Evolutionary conservation across 768 basidiomycete species (phyloP), one percentile per base, ranked within the genome.

Genomic region (Kwoniella heveanensis): DNA sequence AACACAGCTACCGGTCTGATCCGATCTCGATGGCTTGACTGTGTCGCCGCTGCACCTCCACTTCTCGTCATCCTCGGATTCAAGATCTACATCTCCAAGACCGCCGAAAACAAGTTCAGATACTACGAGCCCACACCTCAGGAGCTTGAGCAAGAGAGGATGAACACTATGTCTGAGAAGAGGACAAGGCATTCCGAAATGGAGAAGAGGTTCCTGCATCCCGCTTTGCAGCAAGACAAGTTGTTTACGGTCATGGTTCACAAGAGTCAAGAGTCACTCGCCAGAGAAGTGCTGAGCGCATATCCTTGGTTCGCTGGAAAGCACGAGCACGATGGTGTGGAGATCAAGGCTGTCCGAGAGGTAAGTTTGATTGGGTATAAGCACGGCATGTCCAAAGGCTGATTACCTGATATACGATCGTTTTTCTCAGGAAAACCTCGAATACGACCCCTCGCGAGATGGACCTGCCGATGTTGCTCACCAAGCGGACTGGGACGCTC

Each of bases 191-290:
- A 87, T 51, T 85, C 86, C 0, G 94, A 97, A 77, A 85, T 98
- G 29, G 88, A 88, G 82, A 92, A 88, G 77, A 88, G 95, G 27
- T 99, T 98, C 81, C 90, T 94, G 0, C 96, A 99, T 78, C 94
- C 96, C 1, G 90, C 93, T 17, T 83, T 99, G 51, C 87, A 92
- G 69, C 81, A 85, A 13, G 91, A 94, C 57, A 83, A 95, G 50
- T 90, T 93, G 32, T 80, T 71, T 65, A 77, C 78, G 0, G 66
- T 81, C 66, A 80, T 83, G 66, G 81, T 82, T 56, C 81, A 82
- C 67, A 78, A 79, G 62, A 65, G 67, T 3, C 80, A 82, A 60
- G 81, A 82, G 57, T 57, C 67, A 5, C 67, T 81, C 1, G 76
- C 79, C 7, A 68, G 79, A 27, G 79, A 80, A n/a, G 73, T 77